Evolutionary conservation across 352 stramenopile species (phyloP), one percentile per base, ranked within the genome.

Genomic region (Phytopythium mirpurense): DNA sequence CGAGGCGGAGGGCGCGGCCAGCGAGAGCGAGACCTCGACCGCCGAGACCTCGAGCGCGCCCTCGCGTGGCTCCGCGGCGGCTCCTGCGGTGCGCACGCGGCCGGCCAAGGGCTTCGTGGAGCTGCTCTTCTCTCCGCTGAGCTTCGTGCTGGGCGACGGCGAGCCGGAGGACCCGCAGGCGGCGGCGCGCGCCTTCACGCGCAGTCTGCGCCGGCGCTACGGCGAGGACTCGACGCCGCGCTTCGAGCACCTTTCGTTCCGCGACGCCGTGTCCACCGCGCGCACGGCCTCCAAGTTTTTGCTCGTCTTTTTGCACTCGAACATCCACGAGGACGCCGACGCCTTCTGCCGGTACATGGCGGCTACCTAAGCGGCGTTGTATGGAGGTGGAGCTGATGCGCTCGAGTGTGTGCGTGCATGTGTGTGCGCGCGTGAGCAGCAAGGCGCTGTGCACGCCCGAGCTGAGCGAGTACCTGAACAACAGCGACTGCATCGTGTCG

Each of bases 251-350:
- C 74, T 74, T 43, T 90, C 83, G 52, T 93, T 93, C 63, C 74
- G 80, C 18, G 83, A 93, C 50, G 80, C 83, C 5, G 80, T 90
- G 58, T 88, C 74, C 3, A 88, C 81, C 0, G 81, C 83, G 9
- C 79, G 81, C 18, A 88, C 78, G 11, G 74, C 78, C 36, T 90
- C 75, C 60, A 93, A 94, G 67, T 94, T 94, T 44, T 56, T 94
- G 42, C 41, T 94, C 8, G 80, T 92, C 47, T 94, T 89, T 43
- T 56, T 94, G 51, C 83, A 94, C 64, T 94, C 81, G 58, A 88
- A 73, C 24, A 84, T 94, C 41, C 83, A 94, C 53, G 82, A 94
- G 44, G 78, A 92, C 37, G 75, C 82, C 23, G 66, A 86, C 51
- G 46, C 56, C 8, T 94, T 93, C 53, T 90, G 80, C 64, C 74